Percentiles rank a stretch among this genome's conserved stretches.
Evolutionary conservation across 2,329 filamentous ascomycete genomes (phyloP).

Genomic region (Pseudogymnoascus sp.): DNA sequence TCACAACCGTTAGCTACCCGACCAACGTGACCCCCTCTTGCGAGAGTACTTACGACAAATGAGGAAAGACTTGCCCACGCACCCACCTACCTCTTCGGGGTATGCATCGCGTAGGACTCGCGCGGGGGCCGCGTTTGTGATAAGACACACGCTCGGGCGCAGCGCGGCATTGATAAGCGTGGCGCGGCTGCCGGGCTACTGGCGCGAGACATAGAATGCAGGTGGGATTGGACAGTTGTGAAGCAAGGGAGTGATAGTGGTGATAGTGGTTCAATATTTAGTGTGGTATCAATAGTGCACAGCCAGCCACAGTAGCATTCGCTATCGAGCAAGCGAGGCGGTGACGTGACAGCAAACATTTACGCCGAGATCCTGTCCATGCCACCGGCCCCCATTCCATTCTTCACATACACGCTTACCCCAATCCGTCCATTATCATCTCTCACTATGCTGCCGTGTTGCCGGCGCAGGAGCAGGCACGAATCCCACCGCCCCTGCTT

Average conservation of each 20-base stretch:
- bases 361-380: not conserved
- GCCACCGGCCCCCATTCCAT: not conserved
- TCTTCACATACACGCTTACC: not conserved
- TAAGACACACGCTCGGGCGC: not conserved
- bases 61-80: not conserved
- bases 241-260: constrained; percentile 5
- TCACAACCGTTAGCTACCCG: not conserved
- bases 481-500: not conserved
- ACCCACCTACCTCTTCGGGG: not conserved
- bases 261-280: not conserved
- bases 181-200: not conserved
- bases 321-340: not conserved
- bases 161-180: constrained; percentile 6
- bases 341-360: not conserved
- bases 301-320: not conserved
- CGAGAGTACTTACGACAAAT: not conserved
- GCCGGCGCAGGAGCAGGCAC: not conserved
- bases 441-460: not conserved
- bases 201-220: not conserved
- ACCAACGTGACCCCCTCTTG: not conserved
- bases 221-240: not conserved
- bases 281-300: not conserved
- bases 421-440: not conserved
- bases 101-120: not conserved
- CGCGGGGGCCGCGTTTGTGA: constrained; percentile 2